Base-by-base conservation (phyloP, 495 filamentous ascomycete species). In the Xylaria sp. region DNA sequence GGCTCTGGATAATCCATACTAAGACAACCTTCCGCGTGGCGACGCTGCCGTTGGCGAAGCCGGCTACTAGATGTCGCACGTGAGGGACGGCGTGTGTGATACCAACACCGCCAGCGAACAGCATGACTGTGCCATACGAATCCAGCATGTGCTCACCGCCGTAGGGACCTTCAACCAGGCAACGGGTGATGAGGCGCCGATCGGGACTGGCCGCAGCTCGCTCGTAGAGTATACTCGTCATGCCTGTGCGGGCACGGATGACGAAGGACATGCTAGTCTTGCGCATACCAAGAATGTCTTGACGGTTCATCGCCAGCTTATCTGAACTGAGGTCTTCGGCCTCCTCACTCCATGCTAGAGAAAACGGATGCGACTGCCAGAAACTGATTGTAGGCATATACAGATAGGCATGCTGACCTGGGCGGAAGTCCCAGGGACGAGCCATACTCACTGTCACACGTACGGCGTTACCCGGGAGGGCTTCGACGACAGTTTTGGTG, bases 1-100 rank as follows among this genome's bases (percentile, higher is more conserved):
- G 92, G 50, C 86, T 92, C 73, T 95, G 93, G 65, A 99, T 93
- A 57, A 91, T 90, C 96, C 96, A 99, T 59, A 97, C 89, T 6
- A 99, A 87, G 17, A 96, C 85, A 71, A 98, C 86, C 70, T 91
- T 90, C 53, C 90, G 89, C 0, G 91, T 91, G n/a, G 94, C 92
- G 15, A 92, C 90, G 24, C 90, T 91, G 67, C 88, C 88, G 53
- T 90, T 89, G 43, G 84, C 82, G 75, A 90, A 92, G 58, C 91
- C 91, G 6, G 86, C 82, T 11, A 97, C 87, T 3, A 97, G 86
- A 55, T 94, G 89, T 15, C 90, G 90, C 2, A 95, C 88, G 77
- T 92, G 89, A 3, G 92, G 88, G 26, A 97, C 88, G 73, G 94
- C 92, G 77, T 97, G 94, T 1, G 94, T 97, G 71, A 97, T 94